Percentiles rank a stretch among this genome's conserved stretches.
These are phyloP conservation scores for Grigorovia jiainica DNA, from an alignment of 805 yeast species.

Conservation along the genomic window DNA sequence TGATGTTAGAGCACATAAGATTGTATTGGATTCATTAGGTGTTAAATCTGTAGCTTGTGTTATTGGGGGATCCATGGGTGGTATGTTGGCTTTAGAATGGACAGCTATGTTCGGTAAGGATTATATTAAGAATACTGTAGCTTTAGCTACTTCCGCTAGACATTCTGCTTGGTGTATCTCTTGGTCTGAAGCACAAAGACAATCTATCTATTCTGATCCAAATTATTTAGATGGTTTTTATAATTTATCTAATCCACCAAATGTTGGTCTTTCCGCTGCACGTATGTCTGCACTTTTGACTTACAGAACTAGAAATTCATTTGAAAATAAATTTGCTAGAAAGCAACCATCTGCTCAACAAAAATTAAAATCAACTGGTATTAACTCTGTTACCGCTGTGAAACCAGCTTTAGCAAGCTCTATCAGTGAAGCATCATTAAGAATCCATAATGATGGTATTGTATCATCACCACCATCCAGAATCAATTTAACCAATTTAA, in stretches of 20 bases:
- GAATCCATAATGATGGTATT: constrained; percentile 82
- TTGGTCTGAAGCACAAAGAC: constrained; percentile 98
- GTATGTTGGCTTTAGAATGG: constrained; percentile 90
- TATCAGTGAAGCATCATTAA: constrained; percentile 65
- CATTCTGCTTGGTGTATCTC: constrained; percentile 98
- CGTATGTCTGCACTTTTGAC: constrained; percentile 94
- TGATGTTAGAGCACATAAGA: constrained; percentile 70
- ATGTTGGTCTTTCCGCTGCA: constrained; percentile 85
- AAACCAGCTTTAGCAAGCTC: constrained; percentile 29
- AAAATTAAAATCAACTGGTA: constrained; percentile 23
- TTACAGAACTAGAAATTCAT: constrained; percentile 84
- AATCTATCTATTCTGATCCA: constrained; percentile 91
- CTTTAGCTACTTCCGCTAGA: constrained; percentile 88
- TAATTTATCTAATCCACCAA: constrained; percentile 67
- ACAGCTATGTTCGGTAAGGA: constrained; percentile 49
- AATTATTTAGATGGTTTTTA: constrained; percentile 88
- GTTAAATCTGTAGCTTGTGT: constrained; percentile 75
- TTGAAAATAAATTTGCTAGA: constrained; percentile 88
- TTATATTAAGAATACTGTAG: constrained; percentile 64
- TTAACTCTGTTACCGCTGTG: neutral
- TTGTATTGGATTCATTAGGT: constrained; percentile 70
- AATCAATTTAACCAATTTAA: constrained; percentile 1
- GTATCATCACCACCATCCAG: constrained; percentile 14
- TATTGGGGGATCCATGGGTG: constrained; percentile 98
- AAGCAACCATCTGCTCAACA: constrained; percentile 42